Percentiles rank a stretch among this genome's conserved stretches.
These are phyloP conservation scores for Coniochaeta sp. DNA, from an alignment of 2,329 filamentous ascomycete genomes.

Conservation along the genomic window DNA sequence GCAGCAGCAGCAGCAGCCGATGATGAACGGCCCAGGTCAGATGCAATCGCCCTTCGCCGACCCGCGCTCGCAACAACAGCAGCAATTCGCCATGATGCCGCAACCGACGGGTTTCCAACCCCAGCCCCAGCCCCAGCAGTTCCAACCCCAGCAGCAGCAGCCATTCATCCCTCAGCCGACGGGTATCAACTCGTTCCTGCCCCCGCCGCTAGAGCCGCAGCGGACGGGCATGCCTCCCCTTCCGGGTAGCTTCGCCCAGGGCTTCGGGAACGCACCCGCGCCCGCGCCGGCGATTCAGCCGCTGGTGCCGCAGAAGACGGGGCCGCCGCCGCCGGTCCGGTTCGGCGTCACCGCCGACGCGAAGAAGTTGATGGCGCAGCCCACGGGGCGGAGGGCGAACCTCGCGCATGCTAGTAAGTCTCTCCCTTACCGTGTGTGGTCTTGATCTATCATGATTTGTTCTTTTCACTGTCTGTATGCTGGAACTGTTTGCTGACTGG, in stretches of 20 bases:
- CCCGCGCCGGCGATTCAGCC: conserved; percentile 37
- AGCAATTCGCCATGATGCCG: conserved; percentile 30
- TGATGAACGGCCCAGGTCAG: conserved; percentile 24
- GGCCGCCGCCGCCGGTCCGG: conserved; percentile 77
- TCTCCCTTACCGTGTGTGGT: no score
- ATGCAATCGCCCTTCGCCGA: conserved; percentile 33
- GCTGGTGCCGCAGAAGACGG: conserved; percentile 68
- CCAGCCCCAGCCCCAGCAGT: conserved; percentile 32
- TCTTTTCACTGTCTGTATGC: no score
- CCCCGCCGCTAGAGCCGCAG: conserved; percentile 36
- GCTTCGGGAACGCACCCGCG: conserved; percentile 14
- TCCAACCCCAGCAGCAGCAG: background rate
- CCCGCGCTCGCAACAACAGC: conserved; percentile 12
- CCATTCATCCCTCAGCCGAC: background rate
- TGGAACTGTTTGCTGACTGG: conserved; percentile 6
- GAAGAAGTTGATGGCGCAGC: conserved; percentile 76
- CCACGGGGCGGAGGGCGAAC: conserved; percentile 85
- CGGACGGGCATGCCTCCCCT: conserved; percentile 37
- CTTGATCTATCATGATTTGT: no score
- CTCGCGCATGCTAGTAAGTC: conserved; percentile 94
- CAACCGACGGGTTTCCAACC: conserved; percentile 57
- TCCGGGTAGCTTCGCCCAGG: conserved; percentile 26
- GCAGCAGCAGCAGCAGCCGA: conserved; percentile 15
- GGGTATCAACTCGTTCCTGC: conserved; percentile 14
- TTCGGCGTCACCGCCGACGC: conserved; percentile 71